Base-by-base conservation (phyloP, 768 basidiomycete genomes). In the Suillus clintonianus region DNA sequence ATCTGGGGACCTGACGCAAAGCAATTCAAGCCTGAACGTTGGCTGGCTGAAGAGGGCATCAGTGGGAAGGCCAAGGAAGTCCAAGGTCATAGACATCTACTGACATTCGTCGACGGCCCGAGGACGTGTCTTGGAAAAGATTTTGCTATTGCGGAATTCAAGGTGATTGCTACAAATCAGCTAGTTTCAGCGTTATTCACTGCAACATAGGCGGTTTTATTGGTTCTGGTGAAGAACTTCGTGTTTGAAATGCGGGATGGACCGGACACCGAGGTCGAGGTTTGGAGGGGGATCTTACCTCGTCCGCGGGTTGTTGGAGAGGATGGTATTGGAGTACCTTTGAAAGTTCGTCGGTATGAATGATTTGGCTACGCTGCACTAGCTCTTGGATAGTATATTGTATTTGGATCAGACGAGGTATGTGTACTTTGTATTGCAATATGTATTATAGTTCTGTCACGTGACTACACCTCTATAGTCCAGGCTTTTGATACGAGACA, bases 1-100 rank as follows among this genome's bases (percentile, higher is more conserved):
- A 70, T 88, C 37, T 91, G 90, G 90, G 90, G 90, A 2, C 68
- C 78, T 0, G 82, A 87, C 62, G 82, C 87, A 4, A 79, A 81
- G 34, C 80, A 81, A 56, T 92, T 87, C 72, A 77, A 82, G 45
- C 90, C 89, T 0, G 86, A 87, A 61, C 78, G 89, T 5, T 91
- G 90, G 90, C 74, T 90, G 10, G 68, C 67, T 4, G 72, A 74
- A 5, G 73, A 73, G 22, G 71, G 74, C 1, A 66, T 70, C 9
- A 68, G 70, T 3, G 53, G 50, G 14, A 48, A 48, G 34, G 78
- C 80, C 1, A 79, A 79, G 39, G 79, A 80, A 32, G 74, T 84
- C 2, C 80, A 81, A 66, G 85, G 84, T 14, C 75, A 85, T 65
- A 77, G 80, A 0, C 84, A 86, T 65, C 69, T 85, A 14, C 70